A percentile compares a stretch with the other conserved stretches of the same genome.
Evolutionary conservation across 345 rosid species (phyloP).

Genomic region (Eucalyptus sp.): DNA sequence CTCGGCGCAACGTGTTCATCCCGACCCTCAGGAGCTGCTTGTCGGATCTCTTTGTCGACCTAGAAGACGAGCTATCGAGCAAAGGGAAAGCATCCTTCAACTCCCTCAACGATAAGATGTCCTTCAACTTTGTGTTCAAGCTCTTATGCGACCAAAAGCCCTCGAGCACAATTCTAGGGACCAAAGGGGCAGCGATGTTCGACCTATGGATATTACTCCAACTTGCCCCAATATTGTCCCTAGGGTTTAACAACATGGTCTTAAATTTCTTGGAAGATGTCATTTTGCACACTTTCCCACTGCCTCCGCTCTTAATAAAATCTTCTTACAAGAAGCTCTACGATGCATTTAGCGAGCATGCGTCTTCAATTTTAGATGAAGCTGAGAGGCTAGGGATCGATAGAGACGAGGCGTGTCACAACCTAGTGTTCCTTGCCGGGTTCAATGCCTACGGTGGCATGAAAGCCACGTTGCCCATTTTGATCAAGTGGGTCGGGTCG

Average conservation of each 20-base stretch:
- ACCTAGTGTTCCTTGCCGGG: constrained; percentile 18
- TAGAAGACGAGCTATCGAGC: constrained; percentile 11
- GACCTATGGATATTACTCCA: constrained; percentile 13
- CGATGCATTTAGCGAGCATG: constrained; percentile 1
- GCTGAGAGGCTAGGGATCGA: constrained; percentile 16
- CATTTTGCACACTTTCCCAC: constrained; percentile 7
- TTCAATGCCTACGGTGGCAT: constrained; percentile 33
- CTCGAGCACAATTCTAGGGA: neutral
- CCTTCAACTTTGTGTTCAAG: constrained; percentile 5
- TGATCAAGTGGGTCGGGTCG: constrained; percentile 31
- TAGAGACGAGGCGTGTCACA: constrained; percentile 37
- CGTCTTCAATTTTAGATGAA: constrained; percentile 4
- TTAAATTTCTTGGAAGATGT: constrained; percentile 6
- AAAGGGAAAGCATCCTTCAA: constrained; percentile 2
- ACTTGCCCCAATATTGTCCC: constrained; percentile 9
- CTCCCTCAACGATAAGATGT: neutral
- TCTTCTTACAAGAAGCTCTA: constrained; percentile 17
- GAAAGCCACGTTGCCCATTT: constrained; percentile 8
- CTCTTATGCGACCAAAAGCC: constrained; percentile 5
- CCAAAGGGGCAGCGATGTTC: neutral
- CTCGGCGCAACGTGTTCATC: constrained; percentile 3
- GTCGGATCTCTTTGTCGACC: constrained; percentile 5
- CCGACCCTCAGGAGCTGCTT: constrained; percentile 11
- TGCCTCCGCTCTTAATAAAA: constrained; percentile 12
- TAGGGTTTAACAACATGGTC: neutral